Evolutionary conservation across 1,284 basidiomycete genomes (phyloP).

Genomic region (Phlebopus sp.): DNA sequence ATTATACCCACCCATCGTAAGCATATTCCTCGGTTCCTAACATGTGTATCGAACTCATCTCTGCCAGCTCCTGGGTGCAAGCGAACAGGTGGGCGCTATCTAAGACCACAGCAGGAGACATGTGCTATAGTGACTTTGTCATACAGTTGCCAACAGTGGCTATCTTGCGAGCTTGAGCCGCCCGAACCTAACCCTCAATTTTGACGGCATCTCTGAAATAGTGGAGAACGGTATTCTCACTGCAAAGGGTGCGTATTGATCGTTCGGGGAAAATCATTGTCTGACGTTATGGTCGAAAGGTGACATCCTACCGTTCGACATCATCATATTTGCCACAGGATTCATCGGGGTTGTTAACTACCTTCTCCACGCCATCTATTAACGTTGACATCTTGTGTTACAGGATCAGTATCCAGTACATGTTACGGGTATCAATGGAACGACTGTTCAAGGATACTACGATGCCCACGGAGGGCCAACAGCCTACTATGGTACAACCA

Average conservation of each 20-base stretch:
- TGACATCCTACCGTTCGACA: slow-evolving; percentile 28
- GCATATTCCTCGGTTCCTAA: slow-evolving; percentile 8
- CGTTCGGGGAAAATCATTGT: neutral
- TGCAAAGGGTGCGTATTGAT: slow-evolving; percentile 29
- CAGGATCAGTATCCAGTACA: slow-evolving; percentile 29
- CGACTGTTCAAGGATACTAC: slow-evolving; percentile 33
- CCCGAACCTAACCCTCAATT: slow-evolving; percentile 42
- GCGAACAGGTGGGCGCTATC: slow-evolving; percentile 23
- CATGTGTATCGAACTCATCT: neutral
- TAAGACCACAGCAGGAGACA: neutral
- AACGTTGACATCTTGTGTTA: too few species aligned
- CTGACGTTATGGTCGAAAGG: slow-evolving; percentile 15
- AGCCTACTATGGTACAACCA: slow-evolving; percentile 34
- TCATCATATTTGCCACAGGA: slow-evolving; percentile 35
- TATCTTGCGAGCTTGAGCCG: slow-evolving; percentile 40
- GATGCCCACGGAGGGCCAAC: slow-evolving; percentile 35
- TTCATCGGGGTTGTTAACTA: slow-evolving; percentile 24
- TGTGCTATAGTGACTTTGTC: slow-evolving; percentile 8
- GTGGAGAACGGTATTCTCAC: slow-evolving; percentile 37
- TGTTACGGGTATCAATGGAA: slow-evolving; percentile 27
- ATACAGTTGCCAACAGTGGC: slow-evolving; percentile 35
- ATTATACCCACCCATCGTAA: slow-evolving; percentile 38
- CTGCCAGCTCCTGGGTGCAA: slow-evolving; percentile 38
- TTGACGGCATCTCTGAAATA: slow-evolving; percentile 38
- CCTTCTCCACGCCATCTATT: too few species aligned